Conservation (phyloP, 768 basidiomycete genomes). For the Pleurotus cornucopiae region DNA sequence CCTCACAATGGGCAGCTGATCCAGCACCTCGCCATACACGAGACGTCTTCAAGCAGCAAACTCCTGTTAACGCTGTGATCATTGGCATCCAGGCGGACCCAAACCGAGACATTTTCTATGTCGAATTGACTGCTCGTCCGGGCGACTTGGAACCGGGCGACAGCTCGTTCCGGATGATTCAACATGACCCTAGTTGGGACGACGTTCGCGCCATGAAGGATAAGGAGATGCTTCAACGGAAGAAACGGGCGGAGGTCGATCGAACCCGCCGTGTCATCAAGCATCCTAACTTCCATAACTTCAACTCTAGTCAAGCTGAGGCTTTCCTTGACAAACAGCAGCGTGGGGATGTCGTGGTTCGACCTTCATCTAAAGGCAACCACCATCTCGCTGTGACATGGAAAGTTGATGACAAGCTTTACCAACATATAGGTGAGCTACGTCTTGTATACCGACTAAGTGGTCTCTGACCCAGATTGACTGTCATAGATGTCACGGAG, state of each 20-base stretch:
- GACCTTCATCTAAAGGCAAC: constrained; percentile 91
- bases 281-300: constrained; percentile 97
- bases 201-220: constrained; percentile 61
- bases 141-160: constrained; percentile 62
- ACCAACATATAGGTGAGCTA: constrained; percentile 88
- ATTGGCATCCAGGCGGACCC: constrained; percentile 65
- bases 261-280: constrained; percentile 84
- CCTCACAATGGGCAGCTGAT: constrained; percentile 54
- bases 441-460: background rate
- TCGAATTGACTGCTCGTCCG: constrained; percentile 72
- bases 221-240: constrained; percentile 67
- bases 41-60: constrained; percentile 67
- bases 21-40: constrained; percentile 30
- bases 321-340: constrained; percentile 85
- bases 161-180: constrained; percentile 53
- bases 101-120: constrained; percentile 55
- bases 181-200: constrained; percentile 64
- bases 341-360: constrained; percentile 92
- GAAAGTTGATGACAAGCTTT: constrained; percentile 96
- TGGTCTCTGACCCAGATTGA: constrained; percentile 3
- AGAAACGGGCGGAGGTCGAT: constrained; percentile 82
- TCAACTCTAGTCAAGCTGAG: constrained; percentile 88
- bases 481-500: constrained; percentile 70
- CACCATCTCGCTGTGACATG: constrained; percentile 97
- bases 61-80: constrained; percentile 77